These are phyloP conservation scores for Coprinopsis cinerea DNA, from an alignment of 768 basidiomycete genomes.

Conservation along the genomic window DNA sequence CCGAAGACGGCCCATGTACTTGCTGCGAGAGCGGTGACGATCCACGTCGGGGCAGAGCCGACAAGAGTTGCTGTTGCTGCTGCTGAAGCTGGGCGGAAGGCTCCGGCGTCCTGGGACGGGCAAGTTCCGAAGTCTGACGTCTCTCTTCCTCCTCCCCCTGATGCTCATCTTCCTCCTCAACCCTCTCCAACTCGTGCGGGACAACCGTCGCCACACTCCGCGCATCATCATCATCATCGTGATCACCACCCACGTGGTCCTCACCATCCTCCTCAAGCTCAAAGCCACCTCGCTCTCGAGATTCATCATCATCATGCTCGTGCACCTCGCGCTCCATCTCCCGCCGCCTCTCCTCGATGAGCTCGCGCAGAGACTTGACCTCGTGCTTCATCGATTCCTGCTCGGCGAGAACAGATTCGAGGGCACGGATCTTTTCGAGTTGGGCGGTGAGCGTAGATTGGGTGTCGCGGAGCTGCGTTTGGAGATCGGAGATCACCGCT, in stretches of 20 bases:
- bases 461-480: slow-evolving; percentile 78
- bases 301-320: not conserved
- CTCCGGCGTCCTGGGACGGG: slow-evolving; percentile 72
- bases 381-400: slow-evolving; percentile 82
- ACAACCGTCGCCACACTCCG: slow-evolving; percentile 68
- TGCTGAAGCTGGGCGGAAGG: no score
- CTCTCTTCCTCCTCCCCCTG: slow-evolving; percentile 18
- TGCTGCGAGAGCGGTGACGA: no score
- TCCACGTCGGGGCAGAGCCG: no score
- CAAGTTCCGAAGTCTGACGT: not conserved
- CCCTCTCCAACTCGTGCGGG: slow-evolving; percentile 58
- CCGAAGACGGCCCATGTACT: no score
- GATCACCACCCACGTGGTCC: slow-evolving; percentile 19
- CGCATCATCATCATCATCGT: slow-evolving; percentile 62
- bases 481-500: slow-evolving; percentile 54
- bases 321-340: slow-evolving; percentile 27
- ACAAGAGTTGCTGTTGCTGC: no score
- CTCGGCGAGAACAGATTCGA: slow-evolving; percentile 78
- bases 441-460: slow-evolving; percentile 72
- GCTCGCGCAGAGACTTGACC: slow-evolving; percentile 61
- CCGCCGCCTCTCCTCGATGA: slow-evolving; percentile 61
- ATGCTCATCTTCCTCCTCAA: slow-evolving; percentile 12
- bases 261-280: slow-evolving; percentile 29
- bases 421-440: slow-evolving; percentile 72
- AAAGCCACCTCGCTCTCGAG: slow-evolving; percentile 20